phyloP scores from a whole-genome alignment of 768 basidiomycete species.

The Termitomyces sp. region DNA sequence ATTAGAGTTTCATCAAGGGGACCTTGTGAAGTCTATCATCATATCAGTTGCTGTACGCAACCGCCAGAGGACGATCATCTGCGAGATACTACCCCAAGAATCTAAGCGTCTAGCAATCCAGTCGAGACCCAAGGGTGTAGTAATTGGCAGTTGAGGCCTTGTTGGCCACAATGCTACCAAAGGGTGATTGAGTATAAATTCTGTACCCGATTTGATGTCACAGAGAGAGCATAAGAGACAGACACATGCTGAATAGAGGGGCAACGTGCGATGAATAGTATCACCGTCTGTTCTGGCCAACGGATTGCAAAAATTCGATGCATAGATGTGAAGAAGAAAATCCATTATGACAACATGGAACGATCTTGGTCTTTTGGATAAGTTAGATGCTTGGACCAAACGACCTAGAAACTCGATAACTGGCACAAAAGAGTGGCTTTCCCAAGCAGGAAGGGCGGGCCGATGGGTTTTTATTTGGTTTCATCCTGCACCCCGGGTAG shows the following conservation, averaged over 20 bases:
- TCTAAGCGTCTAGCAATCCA: background rate
- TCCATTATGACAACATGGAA: background rate
- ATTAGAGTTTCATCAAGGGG: constrained; percentile 4
- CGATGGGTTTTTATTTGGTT: constrained; percentile 1
- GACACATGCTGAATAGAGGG: background rate
- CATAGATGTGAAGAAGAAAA: constrained; percentile 9
- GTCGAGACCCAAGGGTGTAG: background rate
- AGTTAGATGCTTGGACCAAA: background rate
- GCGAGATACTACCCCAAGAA: background rate
- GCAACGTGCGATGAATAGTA: constrained; percentile 1
- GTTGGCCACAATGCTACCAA: constrained; percentile 6
- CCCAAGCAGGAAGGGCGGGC: constrained; percentile 3
- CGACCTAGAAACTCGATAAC: constrained; percentile 4
- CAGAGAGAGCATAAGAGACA: background rate
- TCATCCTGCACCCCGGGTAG: background rate
- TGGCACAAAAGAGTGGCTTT: constrained; percentile 6
- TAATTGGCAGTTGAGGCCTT: constrained; percentile 1
- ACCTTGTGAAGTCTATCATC: constrained; percentile 1
- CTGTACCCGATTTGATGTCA: background rate
- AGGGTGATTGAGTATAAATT: background rate
- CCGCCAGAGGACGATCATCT: constrained; percentile 1
- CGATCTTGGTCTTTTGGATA: background rate
- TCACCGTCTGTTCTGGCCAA: constrained; percentile 4
- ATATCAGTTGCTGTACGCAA: constrained; percentile 1
- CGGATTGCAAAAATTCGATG: constrained; percentile 5